Percentiles rank a stretch among this genome's conserved stretches.
Conservation (phyloP, 164 flowering plant species). For the Berberis vulgaris region DNA sequence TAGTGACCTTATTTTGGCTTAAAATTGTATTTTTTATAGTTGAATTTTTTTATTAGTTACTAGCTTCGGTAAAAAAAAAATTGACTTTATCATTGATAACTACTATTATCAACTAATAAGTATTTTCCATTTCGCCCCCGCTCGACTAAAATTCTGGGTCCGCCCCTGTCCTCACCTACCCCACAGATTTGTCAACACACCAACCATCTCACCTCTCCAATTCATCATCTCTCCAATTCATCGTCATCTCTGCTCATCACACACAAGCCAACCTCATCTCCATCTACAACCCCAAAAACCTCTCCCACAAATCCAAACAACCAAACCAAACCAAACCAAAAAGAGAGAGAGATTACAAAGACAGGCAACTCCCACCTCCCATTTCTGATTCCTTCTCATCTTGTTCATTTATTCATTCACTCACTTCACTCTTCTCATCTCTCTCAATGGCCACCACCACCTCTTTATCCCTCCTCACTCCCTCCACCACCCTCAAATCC, state of each 20-base stretch:
- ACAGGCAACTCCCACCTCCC: background rate
- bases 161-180: too few species aligned
- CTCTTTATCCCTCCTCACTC: constrained; percentile 19
- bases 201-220: background rate
- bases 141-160: too few species aligned
- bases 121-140: too few species aligned
- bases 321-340: background rate
- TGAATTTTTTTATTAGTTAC: too few species aligned
- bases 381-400: background rate
- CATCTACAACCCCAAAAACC: constrained; percentile 1
- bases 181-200: too few species aligned
- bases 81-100: too few species aligned
- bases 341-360: background rate
- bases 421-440: background rate
- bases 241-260: background rate
- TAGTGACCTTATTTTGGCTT: too few species aligned
- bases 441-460: constrained; percentile 27
- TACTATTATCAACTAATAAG: too few species aligned
- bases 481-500: constrained; percentile 17
- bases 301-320: background rate
- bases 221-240: background rate
- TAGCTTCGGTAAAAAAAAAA: too few species aligned
- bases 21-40: too few species aligned
- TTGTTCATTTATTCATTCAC: background rate
- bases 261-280: background rate